Base-by-base conservation (phyloP, 192 early-diverging fungal species). In the Oehlia diaphana region DNA sequence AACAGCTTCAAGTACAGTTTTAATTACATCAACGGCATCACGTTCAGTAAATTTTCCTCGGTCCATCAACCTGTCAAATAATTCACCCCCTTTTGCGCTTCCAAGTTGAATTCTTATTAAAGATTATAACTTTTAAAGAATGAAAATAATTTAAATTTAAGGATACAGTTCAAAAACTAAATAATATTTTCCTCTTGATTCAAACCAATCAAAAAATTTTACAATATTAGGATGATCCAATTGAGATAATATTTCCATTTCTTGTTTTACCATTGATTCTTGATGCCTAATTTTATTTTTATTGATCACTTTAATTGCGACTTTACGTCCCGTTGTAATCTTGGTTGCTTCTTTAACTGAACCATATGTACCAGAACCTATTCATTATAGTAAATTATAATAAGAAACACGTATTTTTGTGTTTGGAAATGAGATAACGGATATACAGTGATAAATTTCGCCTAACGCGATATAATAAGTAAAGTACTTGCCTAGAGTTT, bases 291-390 rank as follows among this genome's bases (percentile, higher is more conserved):
- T 91, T 5, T 92, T 89, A 75, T 90, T 89, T 83, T 98, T 97
- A 82, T 90, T 91, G 84, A 98, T 98, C 64, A 98, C 91, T 83
- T 98, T 98, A 80, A 97, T 89, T 0, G 97, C 97, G 31, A 95
- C 95, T 37, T 90, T 87, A 33, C 92, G 90, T 16, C 92, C 90
- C 26, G 92, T 91, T n/a, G 88, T 90, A 67, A 93, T 89, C 12
- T 89, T 85, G 8, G 72, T 85, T n/a, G 93, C 92, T 77, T 88
- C 80, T 72, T 91, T 88, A 68, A 95, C 93, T 28, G 92, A 90
- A 44, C 92, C 93, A 83, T 92, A 95, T 16, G 92, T 89, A 21
- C 93, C 93, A 2, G 89, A 84, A 39, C 91, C 85, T 88, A 69
- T 53, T 53, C 16, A 53, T 16, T 19, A 8, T 37, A 13, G 3